Conservation (phyloP, 2,329 filamentous ascomycete genomes). For the Diaporthe eres region DNA sequence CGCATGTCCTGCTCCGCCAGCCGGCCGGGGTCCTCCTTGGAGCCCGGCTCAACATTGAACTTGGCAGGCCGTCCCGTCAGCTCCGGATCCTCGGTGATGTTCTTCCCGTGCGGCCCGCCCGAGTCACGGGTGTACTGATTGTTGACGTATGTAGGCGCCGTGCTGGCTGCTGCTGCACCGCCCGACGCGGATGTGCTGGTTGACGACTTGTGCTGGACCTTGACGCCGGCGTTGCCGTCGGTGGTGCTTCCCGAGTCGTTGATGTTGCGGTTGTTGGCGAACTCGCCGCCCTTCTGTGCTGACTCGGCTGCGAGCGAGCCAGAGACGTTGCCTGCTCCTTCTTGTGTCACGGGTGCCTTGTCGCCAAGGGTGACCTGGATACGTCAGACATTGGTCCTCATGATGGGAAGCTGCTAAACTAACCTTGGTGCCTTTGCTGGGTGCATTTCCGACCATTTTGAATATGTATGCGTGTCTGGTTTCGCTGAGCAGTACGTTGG, state of each 20-base stretch:
- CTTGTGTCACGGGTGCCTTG: slow-evolving; percentile 64
- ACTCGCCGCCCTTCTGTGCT: slow-evolving; percentile 69
- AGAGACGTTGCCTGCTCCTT: slow-evolving; percentile 75
- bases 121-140: slow-evolving; percentile 35
- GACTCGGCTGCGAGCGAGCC: slow-evolving; percentile 87
- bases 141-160: slow-evolving; percentile 46
- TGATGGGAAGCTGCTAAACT: not conserved
- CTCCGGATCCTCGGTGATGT: slow-evolving; percentile 47
- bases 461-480: not conserved
- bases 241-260: not conserved
- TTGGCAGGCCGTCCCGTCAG: slow-evolving; percentile 44
- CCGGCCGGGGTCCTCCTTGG: slow-evolving; percentile 45
- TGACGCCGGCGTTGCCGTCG: not conserved
- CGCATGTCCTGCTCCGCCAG: slow-evolving; percentile 37
- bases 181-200: not conserved
- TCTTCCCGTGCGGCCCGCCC: slow-evolving; percentile 47
- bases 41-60: slow-evolving; percentile 47
- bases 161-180: slow-evolving; percentile 41
- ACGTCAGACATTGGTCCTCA: slow-evolving; percentile 34
- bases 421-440: slow-evolving; percentile 40
- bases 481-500: not conserved
- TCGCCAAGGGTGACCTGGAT: slow-evolving; percentile 62
- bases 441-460: slow-evolving; percentile 38
- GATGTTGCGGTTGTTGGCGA: slow-evolving; percentile 67
- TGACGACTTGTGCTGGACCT: not conserved